Percentiles rank a stretch among this genome's conserved stretches.
Conservation (phyloP, 371 early-diverging fungal species). For the Batkoa obscura region DNA sequence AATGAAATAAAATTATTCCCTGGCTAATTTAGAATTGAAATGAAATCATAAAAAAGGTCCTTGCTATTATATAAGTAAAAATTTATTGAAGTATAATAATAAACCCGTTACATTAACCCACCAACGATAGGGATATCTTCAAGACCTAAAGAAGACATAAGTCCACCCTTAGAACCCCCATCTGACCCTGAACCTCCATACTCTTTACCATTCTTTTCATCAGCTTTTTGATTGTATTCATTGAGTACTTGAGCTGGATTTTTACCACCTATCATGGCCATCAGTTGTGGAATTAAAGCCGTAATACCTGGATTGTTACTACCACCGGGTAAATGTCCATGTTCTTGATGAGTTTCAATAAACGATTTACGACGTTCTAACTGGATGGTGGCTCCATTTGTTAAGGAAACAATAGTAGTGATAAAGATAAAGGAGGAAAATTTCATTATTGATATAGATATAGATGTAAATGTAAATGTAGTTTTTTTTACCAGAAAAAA, state of each 20-base stretch:
- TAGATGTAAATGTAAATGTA: too few species aligned
- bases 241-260: background rate
- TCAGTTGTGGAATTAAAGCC: background rate
- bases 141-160: background rate
- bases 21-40: too few species aligned
- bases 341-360: conserved; percentile 3
- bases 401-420: too few species aligned
- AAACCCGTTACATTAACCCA: background rate
- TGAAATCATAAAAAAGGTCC: too few species aligned
- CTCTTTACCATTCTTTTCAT: background rate
- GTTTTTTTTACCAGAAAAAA: too few species aligned
- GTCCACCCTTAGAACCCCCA: background rate
- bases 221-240: background rate
- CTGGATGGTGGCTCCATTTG: too few species aligned
- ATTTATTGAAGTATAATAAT: too few species aligned
- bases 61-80: too few species aligned
- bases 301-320: background rate
- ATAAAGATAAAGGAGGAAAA: too few species aligned
- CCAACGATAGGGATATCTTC: background rate
- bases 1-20: too few species aligned
- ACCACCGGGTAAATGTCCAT: conserved; percentile 2
- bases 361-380: background rate
- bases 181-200: background rate
- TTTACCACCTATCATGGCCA: background rate
- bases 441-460: too few species aligned